Evolutionary conservation across 345 rosid genomes (phyloP).

Genomic region (Euphorbia lathyris): DNA sequence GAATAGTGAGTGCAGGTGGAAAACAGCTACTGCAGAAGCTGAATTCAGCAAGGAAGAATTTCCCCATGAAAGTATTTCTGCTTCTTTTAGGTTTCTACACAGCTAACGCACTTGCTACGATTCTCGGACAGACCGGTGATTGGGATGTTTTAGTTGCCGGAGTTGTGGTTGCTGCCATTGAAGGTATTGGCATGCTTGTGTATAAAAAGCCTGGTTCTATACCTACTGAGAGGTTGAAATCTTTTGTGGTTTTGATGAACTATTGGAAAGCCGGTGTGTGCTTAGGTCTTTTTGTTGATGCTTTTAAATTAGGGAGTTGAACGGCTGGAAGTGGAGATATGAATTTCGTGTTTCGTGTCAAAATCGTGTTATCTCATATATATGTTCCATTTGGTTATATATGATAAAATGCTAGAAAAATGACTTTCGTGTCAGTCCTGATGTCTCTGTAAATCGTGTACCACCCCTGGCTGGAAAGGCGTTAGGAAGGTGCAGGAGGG

Average conservation of each 20-base stretch:
- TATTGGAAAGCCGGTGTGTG: conserved; percentile 98
- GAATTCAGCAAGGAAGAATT: conserved; percentile 75
- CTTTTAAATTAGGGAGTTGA: conserved; percentile 88
- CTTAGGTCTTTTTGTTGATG: conserved; percentile 97
- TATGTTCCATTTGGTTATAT: too few species aligned
- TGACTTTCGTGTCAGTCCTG: too few species aligned
- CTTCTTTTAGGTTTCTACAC: conserved; percentile 90
- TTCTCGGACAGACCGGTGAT: conserved; percentile 97
- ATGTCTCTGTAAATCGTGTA: too few species aligned
- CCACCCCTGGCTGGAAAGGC: too few species aligned
- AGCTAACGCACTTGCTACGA: conserved; percentile 93
- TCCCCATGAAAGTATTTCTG: conserved; percentile 88
- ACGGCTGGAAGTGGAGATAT: too few species aligned
- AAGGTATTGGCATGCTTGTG: conserved; percentile 92
- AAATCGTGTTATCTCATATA: too few species aligned
- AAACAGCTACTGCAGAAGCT: conserved; percentile 71
- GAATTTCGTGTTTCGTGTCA: too few species aligned
- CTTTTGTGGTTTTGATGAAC: conserved; percentile 76
- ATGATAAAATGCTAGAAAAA: too few species aligned
- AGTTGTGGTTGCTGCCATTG: conserved; percentile 87
- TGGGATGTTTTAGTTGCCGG: conserved; percentile 98
- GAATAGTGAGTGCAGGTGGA: conserved; percentile 83
- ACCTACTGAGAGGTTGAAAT: conserved; percentile 52
- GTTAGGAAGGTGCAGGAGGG: too few species aligned
- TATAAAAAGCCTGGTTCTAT: conserved; percentile 56